Base-by-base conservation (phyloP, 129 eudicot genomes). In the Centaurea solstitialis region DNA sequence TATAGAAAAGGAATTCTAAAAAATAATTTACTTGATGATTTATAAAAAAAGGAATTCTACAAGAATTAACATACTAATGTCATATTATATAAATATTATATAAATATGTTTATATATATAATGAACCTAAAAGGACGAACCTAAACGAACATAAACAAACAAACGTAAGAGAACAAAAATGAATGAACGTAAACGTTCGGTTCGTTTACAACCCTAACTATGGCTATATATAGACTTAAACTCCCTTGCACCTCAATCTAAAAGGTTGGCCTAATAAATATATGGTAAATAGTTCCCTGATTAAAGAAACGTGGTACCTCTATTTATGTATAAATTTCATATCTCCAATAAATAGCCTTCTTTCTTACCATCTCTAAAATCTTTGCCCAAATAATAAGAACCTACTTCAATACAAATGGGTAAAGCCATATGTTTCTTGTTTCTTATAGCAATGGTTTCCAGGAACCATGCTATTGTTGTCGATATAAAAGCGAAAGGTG, bases 401-500 rank as follows among this genome's bases (percentile, higher is more conserved):
- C 9, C 23, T 50, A 53, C 21, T 28, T 45, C 40, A 40, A 23
- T 68, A 74, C 4, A 30, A 81, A 81, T 81, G 85, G 61, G 53
- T 22, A 75, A 53, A 47, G 30, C 75, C 9, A 10, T 69, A 65
- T 75, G 53, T 75, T 62, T 76, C 40, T 37, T 86, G 65, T 66
- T 78, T 33, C 50, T 70, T 68, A 69, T 70, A 45, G 28, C 71
- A 17, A 33, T 79, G 37, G 30, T 86, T 68, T 30, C 26, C 5
- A 73, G 61, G 13, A 74, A 71, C 86, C 86, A 74, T 33, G 85
- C 79, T 39, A 38, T 70, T 30, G 38, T 39, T 20, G 61, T 86
- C 18, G 61, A 83, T 57, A 47, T 79, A 12, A 75, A 61, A 61
- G 40, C 59, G 24, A 73, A 72, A 65, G 91, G 91, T 43, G 91